phyloP scores from a whole-genome alignment of 116 monocot species.

The Phalaenopsis hybrid region DNA sequence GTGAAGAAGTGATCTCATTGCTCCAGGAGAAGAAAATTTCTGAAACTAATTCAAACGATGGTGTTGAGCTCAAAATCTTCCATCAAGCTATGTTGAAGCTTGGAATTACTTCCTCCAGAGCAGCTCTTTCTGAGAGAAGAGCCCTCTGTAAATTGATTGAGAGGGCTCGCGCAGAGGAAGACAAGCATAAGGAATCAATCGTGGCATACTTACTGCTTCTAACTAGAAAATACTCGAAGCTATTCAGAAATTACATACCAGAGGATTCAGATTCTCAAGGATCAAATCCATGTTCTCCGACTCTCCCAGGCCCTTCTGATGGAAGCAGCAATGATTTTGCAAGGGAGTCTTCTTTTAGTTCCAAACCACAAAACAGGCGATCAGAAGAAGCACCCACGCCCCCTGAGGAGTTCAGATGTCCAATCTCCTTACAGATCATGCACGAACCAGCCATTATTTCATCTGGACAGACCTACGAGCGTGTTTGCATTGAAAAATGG shows the following conservation, averaged over 20 bases:
- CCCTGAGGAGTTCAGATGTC: constrained; percentile 58
- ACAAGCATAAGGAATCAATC: constrained; percentile 37
- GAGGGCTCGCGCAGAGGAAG: constrained; percentile 23
- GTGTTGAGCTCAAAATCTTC: constrained; percentile 32
- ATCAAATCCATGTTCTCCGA: constrained; percentile 5
- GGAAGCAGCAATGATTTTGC: neutral
- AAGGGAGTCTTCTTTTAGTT: constrained; percentile 7
- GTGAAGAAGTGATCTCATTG: constrained; percentile 33
- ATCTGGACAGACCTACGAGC: constrained; percentile 80
- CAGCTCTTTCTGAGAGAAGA: constrained; percentile 15
- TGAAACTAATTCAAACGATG: constrained; percentile 12
- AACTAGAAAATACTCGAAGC: constrained; percentile 15
- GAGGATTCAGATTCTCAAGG: constrained; percentile 12
- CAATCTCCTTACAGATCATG: constrained; percentile 69
- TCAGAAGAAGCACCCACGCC: neutral
- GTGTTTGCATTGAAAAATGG: constrained; percentile 75
- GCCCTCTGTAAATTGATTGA: constrained; percentile 10
- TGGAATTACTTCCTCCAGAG: constrained; percentile 34
- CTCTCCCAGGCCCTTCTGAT: constrained; percentile 6
- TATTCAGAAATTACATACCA: constrained; percentile 7
- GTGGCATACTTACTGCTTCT: constrained; percentile 32
- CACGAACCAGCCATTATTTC: constrained; percentile 75
- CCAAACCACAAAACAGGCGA: neutral
- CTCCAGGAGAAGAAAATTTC: constrained; percentile 23
- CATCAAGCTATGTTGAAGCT: constrained; percentile 35